Evolutionary conservation across 1,284 basidiomycete genomes (phyloP).

Genomic region (Rhodotorula sp.): DNA sequence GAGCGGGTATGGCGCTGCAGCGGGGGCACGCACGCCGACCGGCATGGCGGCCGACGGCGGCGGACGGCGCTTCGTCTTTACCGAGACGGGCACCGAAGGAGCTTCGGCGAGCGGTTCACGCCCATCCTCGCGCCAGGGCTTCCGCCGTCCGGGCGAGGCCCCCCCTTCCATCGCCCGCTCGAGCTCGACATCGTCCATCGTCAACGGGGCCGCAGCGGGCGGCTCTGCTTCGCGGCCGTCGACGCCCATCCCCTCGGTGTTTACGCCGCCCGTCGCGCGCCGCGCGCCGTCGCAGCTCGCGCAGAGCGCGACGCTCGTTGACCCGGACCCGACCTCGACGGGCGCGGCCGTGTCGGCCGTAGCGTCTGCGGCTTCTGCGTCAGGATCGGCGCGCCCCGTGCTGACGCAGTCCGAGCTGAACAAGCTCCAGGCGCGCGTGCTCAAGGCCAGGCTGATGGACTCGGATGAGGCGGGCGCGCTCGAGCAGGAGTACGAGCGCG

Average conservation of each 20-base stretch:
- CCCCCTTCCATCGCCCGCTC: constrained; percentile 22
- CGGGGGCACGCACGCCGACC: constrained; percentile 14
- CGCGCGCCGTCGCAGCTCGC: constrained; percentile 37
- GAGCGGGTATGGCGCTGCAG: constrained; percentile 52
- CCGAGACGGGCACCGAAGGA: constrained; percentile 27
- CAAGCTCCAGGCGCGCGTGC: constrained; percentile 85
- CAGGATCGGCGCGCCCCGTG: constrained; percentile 41
- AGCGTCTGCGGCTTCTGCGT: background rate
- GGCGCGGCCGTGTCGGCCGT: constrained; percentile 2
- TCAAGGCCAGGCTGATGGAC: constrained; percentile 84
- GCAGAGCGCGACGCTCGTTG: constrained; percentile 35
- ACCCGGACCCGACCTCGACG: constrained; percentile 32
- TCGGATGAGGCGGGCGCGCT: constrained; percentile 65
- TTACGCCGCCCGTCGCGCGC: constrained; percentile 66
- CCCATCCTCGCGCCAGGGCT: constrained; percentile 59
- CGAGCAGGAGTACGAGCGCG: constrained; percentile 78
- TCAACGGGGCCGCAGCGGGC: background rate
- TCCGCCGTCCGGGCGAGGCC: constrained; percentile 34
- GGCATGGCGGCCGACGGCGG: constrained; percentile 25
- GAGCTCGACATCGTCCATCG: constrained; percentile 18
- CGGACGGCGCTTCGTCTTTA: constrained; percentile 32
- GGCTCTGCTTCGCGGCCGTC: constrained; percentile 36
- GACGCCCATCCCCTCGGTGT: constrained; percentile 84
- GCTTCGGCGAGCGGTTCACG: constrained; percentile 16
- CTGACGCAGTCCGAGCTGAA: constrained; percentile 68